Conservation (phyloP, 1,139 yeast species). For the Saccharomycopsis hybrid region DNA sequence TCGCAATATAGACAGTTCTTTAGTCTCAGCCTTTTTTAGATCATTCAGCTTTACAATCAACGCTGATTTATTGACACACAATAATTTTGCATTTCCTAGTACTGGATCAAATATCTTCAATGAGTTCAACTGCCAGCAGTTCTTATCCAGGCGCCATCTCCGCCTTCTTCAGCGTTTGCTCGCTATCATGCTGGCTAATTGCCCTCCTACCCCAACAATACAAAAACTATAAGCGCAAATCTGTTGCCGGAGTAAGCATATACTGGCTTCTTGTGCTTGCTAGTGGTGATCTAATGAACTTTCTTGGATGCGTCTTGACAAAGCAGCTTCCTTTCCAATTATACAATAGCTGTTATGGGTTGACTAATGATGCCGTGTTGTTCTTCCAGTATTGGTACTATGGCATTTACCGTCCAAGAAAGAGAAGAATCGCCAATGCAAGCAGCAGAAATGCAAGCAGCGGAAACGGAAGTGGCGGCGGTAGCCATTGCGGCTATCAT, state of each 20-base stretch:
- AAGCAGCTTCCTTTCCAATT: constrained; percentile 73
- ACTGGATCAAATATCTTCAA: too few species aligned
- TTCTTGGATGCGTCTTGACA: constrained; percentile 74
- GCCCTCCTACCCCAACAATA: constrained; percentile 86
- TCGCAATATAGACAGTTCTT: too few species aligned
- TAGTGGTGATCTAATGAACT: constrained; percentile 74
- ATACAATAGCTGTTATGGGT: constrained; percentile 65
- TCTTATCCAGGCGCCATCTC: constrained; percentile 3
- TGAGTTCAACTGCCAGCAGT: too few species aligned
- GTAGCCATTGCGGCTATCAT: too few species aligned
- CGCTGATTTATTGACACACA: too few species aligned
- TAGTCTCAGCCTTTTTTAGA: too few species aligned
- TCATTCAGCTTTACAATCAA: too few species aligned
- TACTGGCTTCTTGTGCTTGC: constrained; percentile 72
- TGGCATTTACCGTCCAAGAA: constrained; percentile 34
- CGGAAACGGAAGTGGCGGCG: too few species aligned
- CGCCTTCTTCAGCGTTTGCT: background rate
- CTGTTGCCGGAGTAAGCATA: constrained; percentile 86
- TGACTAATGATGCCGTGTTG: constrained; percentile 63
- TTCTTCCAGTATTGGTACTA: constrained; percentile 78
- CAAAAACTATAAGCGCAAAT: constrained; percentile 65
- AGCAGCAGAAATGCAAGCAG: too few species aligned
- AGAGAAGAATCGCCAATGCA: too few species aligned
- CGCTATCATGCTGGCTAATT: constrained; percentile 51
- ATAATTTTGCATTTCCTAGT: too few species aligned